Evolutionary conservation across 2,329 filamentous ascomycete species (phyloP).

Genomic region (Thyridium curvatum): DNA sequence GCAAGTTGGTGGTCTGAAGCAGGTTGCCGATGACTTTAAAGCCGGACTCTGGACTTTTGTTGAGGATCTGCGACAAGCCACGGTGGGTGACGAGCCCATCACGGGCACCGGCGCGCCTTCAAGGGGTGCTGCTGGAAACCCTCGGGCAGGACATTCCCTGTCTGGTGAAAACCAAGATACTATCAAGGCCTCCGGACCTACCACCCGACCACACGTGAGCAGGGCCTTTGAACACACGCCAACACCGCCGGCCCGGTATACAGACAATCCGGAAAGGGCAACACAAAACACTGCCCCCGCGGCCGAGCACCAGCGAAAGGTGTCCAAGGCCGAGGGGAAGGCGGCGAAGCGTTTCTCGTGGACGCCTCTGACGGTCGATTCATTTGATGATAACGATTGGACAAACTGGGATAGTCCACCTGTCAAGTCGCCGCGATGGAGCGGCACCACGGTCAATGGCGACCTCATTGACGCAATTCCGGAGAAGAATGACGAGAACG

Average conservation of each 20-base stretch:
- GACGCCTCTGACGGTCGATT: conserved; percentile 51
- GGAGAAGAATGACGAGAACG: conserved; percentile 40
- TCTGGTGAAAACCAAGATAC: conserved; percentile 34
- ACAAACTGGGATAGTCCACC: conserved; percentile 56
- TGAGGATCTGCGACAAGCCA: conserved; percentile 91
- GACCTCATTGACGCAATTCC: conserved; percentile 38
- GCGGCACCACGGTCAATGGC: conserved; percentile 50
- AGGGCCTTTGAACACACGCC: conserved; percentile 32
- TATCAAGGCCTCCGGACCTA: conserved; percentile 33
- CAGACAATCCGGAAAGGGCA: conserved; percentile 5
- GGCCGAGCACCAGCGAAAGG: conserved; percentile 18
- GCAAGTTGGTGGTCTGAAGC: conserved; percentile 49
- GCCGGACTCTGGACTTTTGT: conserved; percentile 90
- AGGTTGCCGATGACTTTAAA: conserved; percentile 84
- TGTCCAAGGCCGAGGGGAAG: conserved; percentile 29
- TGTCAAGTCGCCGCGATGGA: conserved; percentile 52
- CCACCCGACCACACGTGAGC: conserved; percentile 33
- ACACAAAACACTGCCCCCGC: conserved; percentile 17
- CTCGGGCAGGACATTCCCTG: conserved; percentile 12
- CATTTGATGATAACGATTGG: conserved; percentile 57
- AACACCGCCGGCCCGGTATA: conserved; percentile 10
- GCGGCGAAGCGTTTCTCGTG: conserved; percentile 51
- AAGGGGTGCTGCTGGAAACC: conserved; percentile 25
- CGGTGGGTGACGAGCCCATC: conserved; percentile 87
- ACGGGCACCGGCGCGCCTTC: conserved; percentile 35